Percentiles rank a stretch among this genome's conserved stretches.
Conservation (phyloP, 495 filamentous ascomycete species). For the Saxispiralis lemnorum region DNA sequence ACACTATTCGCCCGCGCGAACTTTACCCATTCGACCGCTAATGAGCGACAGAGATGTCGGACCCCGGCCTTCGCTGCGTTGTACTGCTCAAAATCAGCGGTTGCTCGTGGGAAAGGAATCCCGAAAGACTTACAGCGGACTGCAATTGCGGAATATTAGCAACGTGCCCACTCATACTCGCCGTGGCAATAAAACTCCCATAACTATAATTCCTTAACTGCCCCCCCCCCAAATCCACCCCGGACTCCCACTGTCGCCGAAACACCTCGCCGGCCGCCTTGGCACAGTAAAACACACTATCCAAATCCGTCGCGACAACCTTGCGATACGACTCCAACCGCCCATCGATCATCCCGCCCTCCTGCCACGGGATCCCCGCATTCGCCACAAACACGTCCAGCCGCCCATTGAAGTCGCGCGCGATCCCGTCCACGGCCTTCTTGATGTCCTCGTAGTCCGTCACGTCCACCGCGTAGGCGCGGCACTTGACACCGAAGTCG, state of each 20-base stretch:
- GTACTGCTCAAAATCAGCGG: slow-evolving; percentile 34
- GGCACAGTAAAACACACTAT: slow-evolving; percentile 71
- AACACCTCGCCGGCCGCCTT: slow-evolving; percentile 57
- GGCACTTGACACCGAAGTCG: slow-evolving; percentile 61
- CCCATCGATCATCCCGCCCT: slow-evolving; percentile 17
- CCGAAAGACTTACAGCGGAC: slow-evolving; percentile 15
- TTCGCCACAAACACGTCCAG: slow-evolving; percentile 23
- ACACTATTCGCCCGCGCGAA: slow-evolving; percentile 72
- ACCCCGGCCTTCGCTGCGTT: slow-evolving; percentile 78
- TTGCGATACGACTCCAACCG: slow-evolving; percentile 42
- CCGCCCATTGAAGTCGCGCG: slow-evolving; percentile 23
- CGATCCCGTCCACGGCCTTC: slow-evolving; percentile 14
- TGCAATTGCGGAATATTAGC: slow-evolving; percentile 79
- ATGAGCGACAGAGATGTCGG: slow-evolving; percentile 61
- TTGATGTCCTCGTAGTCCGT: slow-evolving; percentile 15
- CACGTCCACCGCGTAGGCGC: slow-evolving; percentile 19
- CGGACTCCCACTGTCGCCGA: slow-evolving; percentile 44
- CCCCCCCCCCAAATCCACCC: slow-evolving; percentile 44
- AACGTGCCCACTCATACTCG: slow-evolving; percentile 71
- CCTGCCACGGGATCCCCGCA: slow-evolving; percentile 20
- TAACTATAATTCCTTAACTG: slow-evolving; percentile 45
- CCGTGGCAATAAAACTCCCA: slow-evolving; percentile 63
- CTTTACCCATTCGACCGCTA: slow-evolving; percentile 74
- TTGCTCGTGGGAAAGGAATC: neutral
- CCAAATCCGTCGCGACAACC: slow-evolving; percentile 58